Evolutionary conservation across 129 eudicot genomes (phyloP).

Genomic region (Lactuca saligna): DNA sequence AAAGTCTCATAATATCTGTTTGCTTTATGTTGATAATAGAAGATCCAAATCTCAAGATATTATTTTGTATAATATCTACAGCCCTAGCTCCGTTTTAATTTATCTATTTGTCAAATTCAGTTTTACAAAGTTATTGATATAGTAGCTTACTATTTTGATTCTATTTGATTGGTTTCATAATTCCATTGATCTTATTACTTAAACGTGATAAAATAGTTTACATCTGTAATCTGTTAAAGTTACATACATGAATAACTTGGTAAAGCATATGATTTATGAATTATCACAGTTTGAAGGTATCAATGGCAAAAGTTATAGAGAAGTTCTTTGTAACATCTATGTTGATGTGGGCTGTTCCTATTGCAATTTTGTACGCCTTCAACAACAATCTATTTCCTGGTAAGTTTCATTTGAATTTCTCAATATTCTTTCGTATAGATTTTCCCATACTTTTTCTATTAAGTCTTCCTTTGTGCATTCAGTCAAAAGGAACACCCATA

Average conservation of each 20-base stretch:
- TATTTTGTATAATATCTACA: too few species aligned
- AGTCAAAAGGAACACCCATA: too few species aligned
- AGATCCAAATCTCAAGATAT: too few species aligned
- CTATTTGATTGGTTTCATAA: background rate
- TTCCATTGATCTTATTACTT: background rate
- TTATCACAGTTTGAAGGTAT: constrained; percentile 22
- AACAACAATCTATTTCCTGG: constrained; percentile 75
- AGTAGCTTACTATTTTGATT: too few species aligned
- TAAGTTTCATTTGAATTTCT: constrained; percentile 22
- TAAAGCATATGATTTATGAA: constrained; percentile 16
- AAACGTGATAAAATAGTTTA: too few species aligned
- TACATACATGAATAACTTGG: background rate
- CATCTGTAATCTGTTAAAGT: background rate
- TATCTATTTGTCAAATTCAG: too few species aligned
- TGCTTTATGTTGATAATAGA: too few species aligned
- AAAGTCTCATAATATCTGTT: too few species aligned
- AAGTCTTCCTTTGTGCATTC: too few species aligned
- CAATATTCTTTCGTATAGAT: too few species aligned
- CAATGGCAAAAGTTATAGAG: constrained; percentile 53
- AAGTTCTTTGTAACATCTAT: constrained; percentile 76
- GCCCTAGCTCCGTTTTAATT: too few species aligned
- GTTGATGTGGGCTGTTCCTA: constrained; percentile 79
- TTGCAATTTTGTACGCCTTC: constrained; percentile 74
- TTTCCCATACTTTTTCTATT: background rate
- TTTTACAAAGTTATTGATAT: too few species aligned